phyloP scores from a whole-genome alignment of 2,329 filamentous ascomycete species.

The Pestalotiopsis sp. region DNA sequence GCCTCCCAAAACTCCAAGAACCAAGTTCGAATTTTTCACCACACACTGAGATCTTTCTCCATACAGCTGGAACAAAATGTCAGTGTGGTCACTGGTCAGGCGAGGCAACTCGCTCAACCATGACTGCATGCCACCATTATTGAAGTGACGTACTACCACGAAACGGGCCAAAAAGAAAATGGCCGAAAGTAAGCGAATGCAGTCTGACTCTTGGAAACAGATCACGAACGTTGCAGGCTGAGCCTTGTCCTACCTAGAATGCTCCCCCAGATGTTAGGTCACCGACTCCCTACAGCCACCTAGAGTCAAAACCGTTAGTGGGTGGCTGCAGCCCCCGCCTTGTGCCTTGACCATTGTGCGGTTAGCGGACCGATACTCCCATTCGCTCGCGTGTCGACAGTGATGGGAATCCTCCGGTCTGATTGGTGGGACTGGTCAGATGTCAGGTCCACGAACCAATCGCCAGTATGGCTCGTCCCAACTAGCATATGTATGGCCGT shows the following conservation, averaged over 20 bases:
- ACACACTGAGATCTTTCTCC: neutral
- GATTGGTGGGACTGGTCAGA: constrained; percentile 24
- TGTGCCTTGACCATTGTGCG: constrained; percentile 16
- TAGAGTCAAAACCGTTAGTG: neutral
- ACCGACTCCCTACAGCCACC: neutral
- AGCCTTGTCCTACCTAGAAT: neutral
- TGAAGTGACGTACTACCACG: neutral
- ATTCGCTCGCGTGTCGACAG: constrained; percentile 16
- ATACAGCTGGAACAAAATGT: neutral
- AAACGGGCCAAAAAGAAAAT: neutral
- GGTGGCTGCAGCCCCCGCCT: constrained; percentile 7
- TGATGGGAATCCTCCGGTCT: neutral
- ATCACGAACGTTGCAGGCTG: neutral
- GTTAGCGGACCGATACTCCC: constrained; percentile 31
- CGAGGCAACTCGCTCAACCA: neutral
- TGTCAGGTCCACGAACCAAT: constrained; percentile 29
- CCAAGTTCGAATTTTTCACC: neutral
- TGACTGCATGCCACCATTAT: neutral
- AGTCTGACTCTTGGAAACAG: neutral
- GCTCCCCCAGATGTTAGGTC: neutral
- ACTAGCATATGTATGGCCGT: constrained; percentile 23
- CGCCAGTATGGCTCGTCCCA: constrained; percentile 15
- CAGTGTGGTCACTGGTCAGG: no score
- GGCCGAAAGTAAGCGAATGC: neutral
- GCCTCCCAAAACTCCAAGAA: neutral